Conservation (phyloP, 805 yeast species). For the Sugiyamaella mastotermitis region DNA sequence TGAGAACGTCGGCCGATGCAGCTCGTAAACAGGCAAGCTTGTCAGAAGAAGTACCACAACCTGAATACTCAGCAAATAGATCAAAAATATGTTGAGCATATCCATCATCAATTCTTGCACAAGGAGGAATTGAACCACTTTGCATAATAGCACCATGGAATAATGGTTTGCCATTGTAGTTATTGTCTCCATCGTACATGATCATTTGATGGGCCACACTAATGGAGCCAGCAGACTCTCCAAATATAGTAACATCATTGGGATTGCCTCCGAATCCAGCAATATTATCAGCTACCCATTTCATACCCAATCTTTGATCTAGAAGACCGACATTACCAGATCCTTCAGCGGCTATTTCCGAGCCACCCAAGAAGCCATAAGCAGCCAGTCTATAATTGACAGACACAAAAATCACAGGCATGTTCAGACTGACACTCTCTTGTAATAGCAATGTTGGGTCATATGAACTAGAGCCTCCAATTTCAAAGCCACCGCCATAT, state of each 20-base stretch:
- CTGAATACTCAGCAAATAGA: slow-evolving; percentile 6
- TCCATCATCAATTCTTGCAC: not conserved
- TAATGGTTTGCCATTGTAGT: slow-evolving; percentile 14
- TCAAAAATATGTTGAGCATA: slow-evolving; percentile 11
- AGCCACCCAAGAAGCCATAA: slow-evolving; percentile 31
- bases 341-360: slow-evolving; percentile 21
- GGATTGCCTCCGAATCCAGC: slow-evolving; percentile 34
- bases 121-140: slow-evolving; percentile 14
- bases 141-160: slow-evolving; percentile 17
- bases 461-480: slow-evolving; percentile 23
- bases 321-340: slow-evolving; percentile 31
- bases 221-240: slow-evolving; percentile 34
- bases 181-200: slow-evolving; percentile 10
- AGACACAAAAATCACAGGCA: slow-evolving; percentile 24
- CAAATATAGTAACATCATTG: slow-evolving; percentile 30
- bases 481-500: slow-evolving; percentile 31
- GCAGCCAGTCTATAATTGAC: slow-evolving; percentile 31
- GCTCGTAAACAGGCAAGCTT: slow-evolving; percentile 10
- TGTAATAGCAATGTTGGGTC: slow-evolving; percentile 19
- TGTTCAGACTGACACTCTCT: slow-evolving; percentile 3
- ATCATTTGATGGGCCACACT: slow-evolving; percentile 13
- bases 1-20: slow-evolving; percentile 8
- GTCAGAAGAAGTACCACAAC: slow-evolving; percentile 7
- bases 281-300: slow-evolving; percentile 34
- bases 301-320: slow-evolving; percentile 33